Evolutionary conservation across 768 basidiomycete genomes (phyloP).

Genomic region (Dioszegia hungarica): DNA sequence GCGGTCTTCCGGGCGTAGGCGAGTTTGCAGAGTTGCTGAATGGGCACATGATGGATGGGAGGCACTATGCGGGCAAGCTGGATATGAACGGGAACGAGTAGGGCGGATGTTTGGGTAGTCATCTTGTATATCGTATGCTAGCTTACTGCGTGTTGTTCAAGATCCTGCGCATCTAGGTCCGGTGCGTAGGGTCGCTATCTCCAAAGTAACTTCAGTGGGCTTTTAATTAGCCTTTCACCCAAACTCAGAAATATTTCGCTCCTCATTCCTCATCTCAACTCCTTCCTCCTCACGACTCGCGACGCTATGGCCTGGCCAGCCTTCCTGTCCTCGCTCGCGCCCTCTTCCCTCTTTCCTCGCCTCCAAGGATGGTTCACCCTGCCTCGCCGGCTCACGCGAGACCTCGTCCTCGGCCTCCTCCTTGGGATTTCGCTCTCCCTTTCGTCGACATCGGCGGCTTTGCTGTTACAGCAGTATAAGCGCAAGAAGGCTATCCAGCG

Average conservation of each 20-base stretch:
- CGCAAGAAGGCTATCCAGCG: slow-evolving; percentile 40
- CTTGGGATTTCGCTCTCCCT: slow-evolving; percentile 73
- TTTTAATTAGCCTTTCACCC: no score
- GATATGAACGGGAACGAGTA: slow-evolving; percentile 8
- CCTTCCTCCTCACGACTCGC: no score
- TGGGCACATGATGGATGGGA: slow-evolving; percentile 8
- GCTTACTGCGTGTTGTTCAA: no score
- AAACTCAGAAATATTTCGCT: no score
- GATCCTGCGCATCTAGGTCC: no score
- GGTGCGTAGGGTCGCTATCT: no score
- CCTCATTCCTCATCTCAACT: no score
- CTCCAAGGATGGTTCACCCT: slow-evolving; percentile 9
- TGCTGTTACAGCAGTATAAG: slow-evolving; percentile 56
- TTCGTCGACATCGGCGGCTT: slow-evolving; percentile 62
- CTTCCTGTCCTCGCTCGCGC: background rate
- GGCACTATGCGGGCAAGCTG: slow-evolving; percentile 10
- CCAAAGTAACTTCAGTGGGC: no score
- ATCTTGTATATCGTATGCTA: no score
- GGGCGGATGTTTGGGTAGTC: no score
- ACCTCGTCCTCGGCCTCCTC: slow-evolving; percentile 56
- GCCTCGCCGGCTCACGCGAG: slow-evolving; percentile 27
- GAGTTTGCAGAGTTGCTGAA: slow-evolving; percentile 44
- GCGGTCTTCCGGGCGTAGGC: slow-evolving; percentile 33
- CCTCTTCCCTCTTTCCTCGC: background rate
- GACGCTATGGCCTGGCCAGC: slow-evolving; percentile 1